Base-by-base conservation (phyloP, 225 moss, liverwort and hornwort genomes). In the Anthoceros angustus region DNA sequence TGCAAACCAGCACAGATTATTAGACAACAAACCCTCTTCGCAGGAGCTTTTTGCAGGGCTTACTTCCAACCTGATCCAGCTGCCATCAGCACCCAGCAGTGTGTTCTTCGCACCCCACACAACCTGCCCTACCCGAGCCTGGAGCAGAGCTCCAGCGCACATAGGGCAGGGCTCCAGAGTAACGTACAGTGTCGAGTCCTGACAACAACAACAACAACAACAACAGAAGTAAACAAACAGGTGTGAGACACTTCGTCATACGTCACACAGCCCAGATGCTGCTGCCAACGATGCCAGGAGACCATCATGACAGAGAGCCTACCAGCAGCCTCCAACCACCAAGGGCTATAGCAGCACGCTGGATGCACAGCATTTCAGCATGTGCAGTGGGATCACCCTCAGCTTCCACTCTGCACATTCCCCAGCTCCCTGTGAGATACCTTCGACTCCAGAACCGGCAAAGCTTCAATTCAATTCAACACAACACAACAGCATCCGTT, bases 81-180 rank as follows among this genome's bases (percentile, higher is more conserved):
- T 92, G 50, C 95, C 91, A 67, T 92, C 95, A 42, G 92, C 95
- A 43, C 95, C 95, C 12, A 92, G 85, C 61, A 98, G 72, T 48
- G 80, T 81, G 67, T 92, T 98, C 55, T 73, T 85, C 62, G 88
- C 87, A 41, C 95, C 92, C 88, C 89, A 98, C 32, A 98, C 92
- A 43, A 98, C 73, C 70, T 77, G 74, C 73, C 84, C 83, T 24
- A 98, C 77, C 24, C 95, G 82, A 71, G 92, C 84, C 82, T 98
- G 95, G 72, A 98, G 77, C 66, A 98, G 80, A 48, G 92, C 95
- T 41, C 95, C 95, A 25, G 95, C 95, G 67, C 95, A 98, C 95
- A 98, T 98, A 7, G 89, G 83, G 73, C 95, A 98, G 42, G 92
- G 95, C 76, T 98, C 92, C 62, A 98, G 66, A 46, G 92, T 98